A percentile compares a stretch with the other conserved stretches of the same genome.
Conservation (phyloP, 2,329 filamentous ascomycete species). For the Fusarium poae region DNA sequence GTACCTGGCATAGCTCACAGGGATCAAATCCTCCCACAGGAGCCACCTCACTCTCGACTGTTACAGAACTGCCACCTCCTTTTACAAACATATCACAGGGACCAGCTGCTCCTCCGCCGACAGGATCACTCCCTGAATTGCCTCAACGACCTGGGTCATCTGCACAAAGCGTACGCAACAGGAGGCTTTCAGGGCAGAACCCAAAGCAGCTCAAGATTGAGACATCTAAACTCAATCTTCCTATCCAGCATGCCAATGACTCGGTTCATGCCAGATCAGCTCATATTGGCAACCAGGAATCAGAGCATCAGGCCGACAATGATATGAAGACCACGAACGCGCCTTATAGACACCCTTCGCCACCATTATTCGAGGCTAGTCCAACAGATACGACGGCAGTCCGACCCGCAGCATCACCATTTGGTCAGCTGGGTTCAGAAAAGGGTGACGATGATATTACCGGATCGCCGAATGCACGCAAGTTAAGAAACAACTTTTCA, state of each 20-base stretch:
- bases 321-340: slow-evolving; percentile 24
- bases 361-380: slow-evolving; percentile 48
- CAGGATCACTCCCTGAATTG: slow-evolving; percentile 60
- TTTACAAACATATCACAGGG: slow-evolving; percentile 37
- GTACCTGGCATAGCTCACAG: slow-evolving; percentile 84
- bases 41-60: slow-evolving; percentile 68
- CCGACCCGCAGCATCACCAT: slow-evolving; percentile 49
- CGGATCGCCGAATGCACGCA: slow-evolving; percentile 65
- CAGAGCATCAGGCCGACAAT: slow-evolving; percentile 7
- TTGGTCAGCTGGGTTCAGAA: slow-evolving; percentile 51
- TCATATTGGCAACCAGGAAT: slow-evolving; percentile 20
- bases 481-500: slow-evolving; percentile 75
- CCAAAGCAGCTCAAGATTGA: slow-evolving; percentile 90
- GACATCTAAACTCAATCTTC: slow-evolving; percentile 63
- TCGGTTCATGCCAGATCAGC: slow-evolving; percentile 34
- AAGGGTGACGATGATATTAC: slow-evolving; percentile 58
- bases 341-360: slow-evolving; percentile 44
- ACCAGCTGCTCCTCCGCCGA: slow-evolving; percentile 62
- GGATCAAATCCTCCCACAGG: slow-evolving; percentile 72
- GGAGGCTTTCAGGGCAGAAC: slow-evolving; percentile 84
- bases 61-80: slow-evolving; percentile 69
- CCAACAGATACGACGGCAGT: slow-evolving; percentile 45
- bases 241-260: slow-evolving; percentile 31
- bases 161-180: slow-evolving; percentile 73
- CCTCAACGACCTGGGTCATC: slow-evolving; percentile 55